phyloP scores from a whole-genome alignment of 192 early-diverging fungal genomes.

The Entomortierella chlamydospora region DNA sequence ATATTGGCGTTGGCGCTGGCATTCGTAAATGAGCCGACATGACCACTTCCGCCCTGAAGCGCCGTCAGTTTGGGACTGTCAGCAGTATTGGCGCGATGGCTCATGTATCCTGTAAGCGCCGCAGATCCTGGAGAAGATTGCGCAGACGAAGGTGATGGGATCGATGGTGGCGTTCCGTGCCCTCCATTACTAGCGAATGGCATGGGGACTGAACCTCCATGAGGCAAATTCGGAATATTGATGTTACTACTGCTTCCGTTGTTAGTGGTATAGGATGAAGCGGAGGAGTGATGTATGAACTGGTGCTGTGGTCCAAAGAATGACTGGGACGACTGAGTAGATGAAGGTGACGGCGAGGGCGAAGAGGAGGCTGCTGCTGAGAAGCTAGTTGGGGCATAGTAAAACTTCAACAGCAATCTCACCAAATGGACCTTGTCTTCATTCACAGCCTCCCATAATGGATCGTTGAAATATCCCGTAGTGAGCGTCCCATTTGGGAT shows the following conservation, averaged over 20 bases:
- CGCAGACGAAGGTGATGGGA: constrained; percentile 51
- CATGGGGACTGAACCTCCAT: constrained; percentile 39
- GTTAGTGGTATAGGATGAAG: constrained; percentile 47
- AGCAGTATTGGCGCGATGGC: constrained; percentile 27
- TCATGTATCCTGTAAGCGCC: constrained; percentile 40
- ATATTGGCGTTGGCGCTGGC: constrained; percentile 51
- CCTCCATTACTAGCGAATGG: constrained; percentile 38
- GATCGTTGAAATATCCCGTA: constrained; percentile 39
- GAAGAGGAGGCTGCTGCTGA: constrained; percentile 39
- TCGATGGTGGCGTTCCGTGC: constrained; percentile 43
- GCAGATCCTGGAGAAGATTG: constrained; percentile 47
- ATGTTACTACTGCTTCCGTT: constrained; percentile 51
- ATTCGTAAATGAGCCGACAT: constrained; percentile 46
- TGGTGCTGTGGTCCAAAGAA: constrained; percentile 51
- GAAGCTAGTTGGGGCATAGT: constrained; percentile 49
- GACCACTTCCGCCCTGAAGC: constrained; percentile 33
- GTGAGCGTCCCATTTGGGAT: constrained; percentile 7
- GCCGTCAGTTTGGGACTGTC: constrained; percentile 29
- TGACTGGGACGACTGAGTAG: constrained; percentile 50
- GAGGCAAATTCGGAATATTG: constrained; percentile 38
- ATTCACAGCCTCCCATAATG: constrained; percentile 48
- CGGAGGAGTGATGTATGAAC: constrained; percentile 32
- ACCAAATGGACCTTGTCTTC: constrained; percentile 52
- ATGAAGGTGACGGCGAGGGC: constrained; percentile 49
- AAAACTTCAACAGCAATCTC: constrained; percentile 47